Evolutionary conservation across 2,329 filamentous ascomycete genomes (phyloP), one percentile per base, ranked within the genome.

Genomic region (Colletotrichum aenigma): DNA sequence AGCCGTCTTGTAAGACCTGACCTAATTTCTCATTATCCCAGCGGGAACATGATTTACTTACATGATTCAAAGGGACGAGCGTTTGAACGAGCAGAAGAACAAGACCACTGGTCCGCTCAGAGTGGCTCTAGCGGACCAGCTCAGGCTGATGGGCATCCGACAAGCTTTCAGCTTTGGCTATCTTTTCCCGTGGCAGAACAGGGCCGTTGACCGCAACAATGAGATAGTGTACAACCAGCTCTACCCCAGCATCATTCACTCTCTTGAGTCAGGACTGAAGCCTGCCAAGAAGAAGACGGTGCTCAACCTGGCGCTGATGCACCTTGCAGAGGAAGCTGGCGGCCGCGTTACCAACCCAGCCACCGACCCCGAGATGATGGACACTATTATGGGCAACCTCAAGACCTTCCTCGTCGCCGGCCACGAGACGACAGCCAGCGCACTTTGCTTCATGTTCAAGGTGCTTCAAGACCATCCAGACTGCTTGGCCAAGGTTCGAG

Each of bases 381-480:
- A 83, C 4, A 79, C 78, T 16, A 78, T 83, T 4, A 75, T 85
- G 21, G 76, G 80, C 1, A 83, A 86, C 36, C 73, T 86, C 28
- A 85, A 84, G 36, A 73, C 77, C 6, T 85, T 86, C 61, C 78
- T 86, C 4, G 83, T 86, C 24, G 84, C 83, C 0, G 85, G 85
- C 2, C 83, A 84, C 62, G 84, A 86, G 55, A 86, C 82, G 2
- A 85, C 84, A 0, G 80, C 82, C 0, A 79, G 79, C 21, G 82
- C 84, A 4, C 78, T 85, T 6, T 83, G 81, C 58, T 85, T 81
- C 74, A 80, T 84, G 76, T 77, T 80, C 7, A 81, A 83, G 48
- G 32, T 80, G 1, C 75, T 86, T 1, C 79, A 81, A 21, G 79
- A 82, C 26, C 64, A 85, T 61, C 83, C 84, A 4, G 75, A 77